A percentile compares a stretch with the other conserved stretches of the same genome.
phyloP scores from a whole-genome alignment of 2,329 filamentous ascomycete genomes.

The Didymella arachidicola region DNA sequence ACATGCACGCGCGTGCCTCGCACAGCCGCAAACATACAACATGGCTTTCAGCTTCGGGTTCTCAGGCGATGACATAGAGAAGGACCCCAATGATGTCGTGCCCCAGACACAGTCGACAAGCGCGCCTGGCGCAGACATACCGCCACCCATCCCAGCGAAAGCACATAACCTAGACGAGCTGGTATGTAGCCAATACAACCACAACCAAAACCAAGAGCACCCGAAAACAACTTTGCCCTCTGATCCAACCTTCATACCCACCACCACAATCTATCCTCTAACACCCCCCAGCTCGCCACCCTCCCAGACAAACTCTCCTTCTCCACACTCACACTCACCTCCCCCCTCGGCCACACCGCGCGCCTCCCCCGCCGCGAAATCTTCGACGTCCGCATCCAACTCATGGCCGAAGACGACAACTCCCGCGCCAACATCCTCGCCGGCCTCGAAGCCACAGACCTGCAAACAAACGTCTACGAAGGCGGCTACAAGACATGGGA shows the following conservation, averaged over 20 bases:
- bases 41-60: slow-evolving; percentile 65
- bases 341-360: slow-evolving; percentile 64
- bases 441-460: slow-evolving; percentile 66
- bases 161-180: slow-evolving; percentile 57
- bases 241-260: no score
- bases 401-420: slow-evolving; percentile 73
- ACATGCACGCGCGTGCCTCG: slow-evolving; percentile 8
- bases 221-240: no score
- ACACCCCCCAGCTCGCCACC: slow-evolving; percentile 55
- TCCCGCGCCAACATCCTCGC: slow-evolving; percentile 39
- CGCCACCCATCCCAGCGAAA: slow-evolving; percentile 48
- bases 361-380: slow-evolving; percentile 76
- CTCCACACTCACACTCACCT: slow-evolving; percentile 65
- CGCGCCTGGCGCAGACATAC: slow-evolving; percentile 20
- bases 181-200: slow-evolving; percentile 48
- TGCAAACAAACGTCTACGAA: slow-evolving; percentile 83
- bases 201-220: no score
- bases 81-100: slow-evolving; percentile 51
- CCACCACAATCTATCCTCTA: no score
- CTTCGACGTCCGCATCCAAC: slow-evolving; percentile 81
- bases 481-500: slow-evolving; percentile 92
- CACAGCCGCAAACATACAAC: slow-evolving; percentile 10
- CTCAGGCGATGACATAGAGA: slow-evolving; percentile 65
- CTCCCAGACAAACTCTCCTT: slow-evolving; percentile 80
- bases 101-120: slow-evolving; percentile 17